These are phyloP conservation scores for Tolypocladium guangdongense DNA, from an alignment of 2,329 filamentous ascomycete species.

Conservation along the genomic window DNA sequence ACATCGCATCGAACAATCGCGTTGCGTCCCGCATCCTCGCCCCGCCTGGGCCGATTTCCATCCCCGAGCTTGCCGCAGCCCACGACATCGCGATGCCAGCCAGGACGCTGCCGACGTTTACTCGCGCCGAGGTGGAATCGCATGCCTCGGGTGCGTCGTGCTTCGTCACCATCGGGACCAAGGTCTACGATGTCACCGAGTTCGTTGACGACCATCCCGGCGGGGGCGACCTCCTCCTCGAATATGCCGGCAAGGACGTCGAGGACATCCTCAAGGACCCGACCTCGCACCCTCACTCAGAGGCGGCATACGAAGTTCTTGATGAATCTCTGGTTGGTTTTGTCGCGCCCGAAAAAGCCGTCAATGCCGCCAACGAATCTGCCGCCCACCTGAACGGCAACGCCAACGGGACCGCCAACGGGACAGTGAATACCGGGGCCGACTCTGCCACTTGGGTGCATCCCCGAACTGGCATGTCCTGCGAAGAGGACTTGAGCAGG, in stretches of 20 bases:
- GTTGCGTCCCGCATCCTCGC: background rate
- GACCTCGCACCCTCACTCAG: conserved; percentile 74
- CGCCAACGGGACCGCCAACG: conserved; percentile 15
- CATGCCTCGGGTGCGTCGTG: conserved; percentile 76
- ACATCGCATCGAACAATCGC: background rate
- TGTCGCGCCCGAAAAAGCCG: conserved; percentile 48
- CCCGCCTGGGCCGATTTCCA: conserved; percentile 5
- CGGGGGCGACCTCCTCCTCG: conserved; percentile 75
- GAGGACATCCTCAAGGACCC: conserved; percentile 72
- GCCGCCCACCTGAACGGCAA: conserved; percentile 5
- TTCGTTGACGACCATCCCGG: conserved; percentile 89
- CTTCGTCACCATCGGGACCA: conserved; percentile 81
- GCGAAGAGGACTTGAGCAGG: conserved; percentile 72
- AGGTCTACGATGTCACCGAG: conserved; percentile 90
- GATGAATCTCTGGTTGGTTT: conserved; percentile 82
- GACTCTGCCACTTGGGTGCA: conserved; percentile 28
- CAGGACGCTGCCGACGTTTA: conserved; percentile 73
- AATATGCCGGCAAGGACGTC: conserved; percentile 84
- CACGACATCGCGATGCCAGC: conserved; percentile 52
- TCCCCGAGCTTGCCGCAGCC: conserved; percentile 1
- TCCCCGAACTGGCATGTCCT: conserved; percentile 76
- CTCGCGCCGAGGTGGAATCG: conserved; percentile 65
- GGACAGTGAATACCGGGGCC: conserved; percentile 11
- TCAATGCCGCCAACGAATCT: conserved; percentile 16
- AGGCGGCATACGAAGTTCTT: conserved; percentile 90